Conservation (phyloP, 352 stramenopile species). For the Phytopythium helicoides region DNA sequence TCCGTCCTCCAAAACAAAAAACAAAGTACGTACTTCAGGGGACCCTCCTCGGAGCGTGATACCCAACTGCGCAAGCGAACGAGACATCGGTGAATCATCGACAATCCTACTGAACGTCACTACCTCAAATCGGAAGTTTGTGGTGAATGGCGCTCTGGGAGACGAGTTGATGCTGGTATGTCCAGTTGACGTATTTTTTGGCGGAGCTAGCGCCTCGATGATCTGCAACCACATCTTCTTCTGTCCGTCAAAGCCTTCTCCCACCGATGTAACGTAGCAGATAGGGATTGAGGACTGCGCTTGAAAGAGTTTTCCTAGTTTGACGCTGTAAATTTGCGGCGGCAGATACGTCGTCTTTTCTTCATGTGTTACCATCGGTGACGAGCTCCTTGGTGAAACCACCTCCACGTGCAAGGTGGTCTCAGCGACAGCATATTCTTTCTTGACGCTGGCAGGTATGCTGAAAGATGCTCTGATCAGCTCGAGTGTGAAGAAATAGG, state of each 20-base stretch:
- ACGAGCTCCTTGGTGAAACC: conserved; percentile 27
- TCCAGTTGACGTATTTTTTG: not conserved
- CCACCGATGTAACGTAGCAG: conserved; percentile 34
- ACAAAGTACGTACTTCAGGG: conserved; percentile 15
- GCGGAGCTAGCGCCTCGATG: conserved; percentile 25
- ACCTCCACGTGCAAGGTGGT: conserved; percentile 46
- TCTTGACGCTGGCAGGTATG: too few species aligned
- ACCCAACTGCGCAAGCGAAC: conserved; percentile 23
- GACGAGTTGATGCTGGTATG: too few species aligned
- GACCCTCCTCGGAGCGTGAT: conserved; percentile 23
- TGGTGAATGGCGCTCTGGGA: not conserved
- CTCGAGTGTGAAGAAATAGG: conserved; percentile 44
- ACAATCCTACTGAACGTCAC: conserved; percentile 23
- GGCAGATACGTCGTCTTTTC: not conserved
- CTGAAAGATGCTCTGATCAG: conserved; percentile 8
- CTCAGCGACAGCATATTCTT: conserved; percentile 2
- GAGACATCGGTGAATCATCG: conserved; percentile 13
- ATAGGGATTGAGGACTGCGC: conserved; percentile 15
- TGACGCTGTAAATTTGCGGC: not conserved
- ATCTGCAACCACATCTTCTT: conserved; percentile 63
- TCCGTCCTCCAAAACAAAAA: not conserved
- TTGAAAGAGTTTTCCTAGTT: not conserved
- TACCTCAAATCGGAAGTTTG: conserved; percentile 20
- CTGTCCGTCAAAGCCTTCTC: conserved; percentile 42
- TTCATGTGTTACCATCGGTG: conserved; percentile 2